Percentiles rank a stretch among this genome's conserved stretches.
Evolutionary conservation across 768 basidiomycete genomes (phyloP).

Genomic region (Ramaria rubella): DNA sequence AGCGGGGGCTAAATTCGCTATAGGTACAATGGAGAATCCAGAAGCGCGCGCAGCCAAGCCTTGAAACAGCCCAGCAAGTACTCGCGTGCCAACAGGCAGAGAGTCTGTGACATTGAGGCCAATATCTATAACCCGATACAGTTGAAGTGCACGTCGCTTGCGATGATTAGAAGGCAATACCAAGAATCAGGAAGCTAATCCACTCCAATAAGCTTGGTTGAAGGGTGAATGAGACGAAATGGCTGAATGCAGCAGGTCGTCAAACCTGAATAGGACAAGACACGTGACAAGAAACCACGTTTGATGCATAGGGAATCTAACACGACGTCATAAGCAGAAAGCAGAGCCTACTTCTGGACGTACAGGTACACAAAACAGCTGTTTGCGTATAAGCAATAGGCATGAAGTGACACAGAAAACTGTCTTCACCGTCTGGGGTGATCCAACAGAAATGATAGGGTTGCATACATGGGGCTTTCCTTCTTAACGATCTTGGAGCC

Average conservation of each 20-base stretch:
- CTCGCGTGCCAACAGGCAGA: neutral
- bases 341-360: neutral
- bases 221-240: slow-evolving; percentile 11
- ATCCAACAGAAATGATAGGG: slow-evolving; percentile 85
- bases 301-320: slow-evolving; percentile 76
- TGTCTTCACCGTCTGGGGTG: slow-evolving; percentile 64
- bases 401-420: slow-evolving; percentile 19
- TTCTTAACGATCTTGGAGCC: slow-evolving; percentile 54
- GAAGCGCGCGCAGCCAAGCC: slow-evolving; percentile 74
- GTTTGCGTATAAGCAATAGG: neutral
- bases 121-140: slow-evolving; percentile 62
- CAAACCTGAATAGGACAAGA: slow-evolving; percentile 64
- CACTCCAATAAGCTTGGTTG: slow-evolving; percentile 55
- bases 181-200: slow-evolving; percentile 53
- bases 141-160: slow-evolving; percentile 60
- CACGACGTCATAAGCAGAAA: neutral
- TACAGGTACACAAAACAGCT: slow-evolving; percentile 77
- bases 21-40: slow-evolving; percentile 73
- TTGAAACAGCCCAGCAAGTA: slow-evolving; percentile 53
- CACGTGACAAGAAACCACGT: slow-evolving; percentile 84
- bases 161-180: slow-evolving; percentile 28
- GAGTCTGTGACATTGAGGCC: neutral
- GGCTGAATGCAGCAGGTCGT: slow-evolving; percentile 33
- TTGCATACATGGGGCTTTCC: slow-evolving; percentile 61
- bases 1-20: slow-evolving; percentile 77